Evolutionary conservation across 805 yeast genomes (phyloP).

Genomic region (Candida easanensis): DNA sequence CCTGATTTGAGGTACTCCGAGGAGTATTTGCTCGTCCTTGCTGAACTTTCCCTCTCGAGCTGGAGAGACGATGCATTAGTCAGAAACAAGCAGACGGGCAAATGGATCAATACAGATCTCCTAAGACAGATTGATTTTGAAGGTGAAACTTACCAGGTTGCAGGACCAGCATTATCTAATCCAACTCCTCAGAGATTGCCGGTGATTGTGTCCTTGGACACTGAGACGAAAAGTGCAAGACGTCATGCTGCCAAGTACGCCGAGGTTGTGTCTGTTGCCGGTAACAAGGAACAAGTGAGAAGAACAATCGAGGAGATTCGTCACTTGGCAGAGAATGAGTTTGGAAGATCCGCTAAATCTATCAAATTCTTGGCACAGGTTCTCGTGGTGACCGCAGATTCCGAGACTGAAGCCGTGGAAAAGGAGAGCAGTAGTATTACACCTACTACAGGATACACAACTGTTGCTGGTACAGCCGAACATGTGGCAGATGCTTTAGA

Average conservation of each 20-base stretch:
- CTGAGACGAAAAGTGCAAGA: slow-evolving; percentile 34
- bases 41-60: slow-evolving; percentile 34
- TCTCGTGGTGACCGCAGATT: slow-evolving; percentile 24
- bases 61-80: slow-evolving; percentile 37
- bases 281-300: slow-evolving; percentile 26
- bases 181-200: slow-evolving; percentile 45
- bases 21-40: slow-evolving; percentile 36
- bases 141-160: slow-evolving; percentile 32
- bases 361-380: slow-evolving; percentile 36
- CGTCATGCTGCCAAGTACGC: slow-evolving; percentile 42
- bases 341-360: slow-evolving; percentile 32
- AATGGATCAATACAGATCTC: slow-evolving; percentile 33
- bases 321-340: slow-evolving; percentile 28
- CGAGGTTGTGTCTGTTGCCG: slow-evolving; percentile 35
- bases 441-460: neutral
- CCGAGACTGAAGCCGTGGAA: neutral
- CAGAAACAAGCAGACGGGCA: slow-evolving; percentile 22
- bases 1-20: slow-evolving; percentile 27
- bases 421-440: neutral
- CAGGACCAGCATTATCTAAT: slow-evolving; percentile 35
- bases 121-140: slow-evolving; percentile 37
- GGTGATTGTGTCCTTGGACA: slow-evolving; percentile 40
- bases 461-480: neutral
- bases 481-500: slow-evolving; percentile 25
- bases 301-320: slow-evolving; percentile 29